Percentiles rank a stretch among this genome's conserved stretches.
These are phyloP conservation scores for Nepenthes alata DNA, from an alignment of 179 eudicot species.

Conservation along the genomic window DNA sequence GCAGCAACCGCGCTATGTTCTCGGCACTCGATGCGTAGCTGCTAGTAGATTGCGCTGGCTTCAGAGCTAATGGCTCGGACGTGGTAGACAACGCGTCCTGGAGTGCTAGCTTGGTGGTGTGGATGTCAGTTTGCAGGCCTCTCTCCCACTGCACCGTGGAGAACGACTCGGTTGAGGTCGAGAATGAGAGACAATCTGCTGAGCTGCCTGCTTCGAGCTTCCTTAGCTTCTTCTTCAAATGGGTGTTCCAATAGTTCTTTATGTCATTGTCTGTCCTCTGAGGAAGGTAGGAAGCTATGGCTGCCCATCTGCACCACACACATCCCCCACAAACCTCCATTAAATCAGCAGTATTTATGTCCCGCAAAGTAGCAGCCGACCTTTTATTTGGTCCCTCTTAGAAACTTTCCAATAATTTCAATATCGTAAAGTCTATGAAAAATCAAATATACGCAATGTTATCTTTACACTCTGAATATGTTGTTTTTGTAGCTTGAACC, in stretches of 20 bases:
- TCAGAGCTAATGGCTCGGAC: too few relatives aligned
- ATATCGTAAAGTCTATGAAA: too few relatives aligned
- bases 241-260: constrained; percentile 87
- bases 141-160: constrained; percentile 78
- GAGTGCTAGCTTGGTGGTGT: constrained; percentile 68
- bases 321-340: neutral
- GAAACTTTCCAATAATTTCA: too few relatives aligned
- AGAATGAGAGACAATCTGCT: constrained; percentile 13
- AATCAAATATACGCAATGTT: too few relatives aligned
- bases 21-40: constrained; percentile 41
- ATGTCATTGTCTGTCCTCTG: constrained; percentile 86
- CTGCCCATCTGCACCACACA: constrained; percentile 66
- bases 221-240: constrained; percentile 65
- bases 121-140: constrained; percentile 68
- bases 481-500: too few relatives aligned
- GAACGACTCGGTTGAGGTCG: constrained; percentile 18
- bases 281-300: constrained; percentile 84
- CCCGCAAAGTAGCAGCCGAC: too few relatives aligned
- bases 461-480: too few relatives aligned
- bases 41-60: neutral
- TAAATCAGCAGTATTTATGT: neutral
- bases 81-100: constrained; percentile 42
- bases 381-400: neutral
- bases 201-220: constrained; percentile 24
- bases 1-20: constrained; percentile 46